Conservation (phyloP, 1,284 basidiomycete genomes). For the Paramarasmius palmivorus region DNA sequence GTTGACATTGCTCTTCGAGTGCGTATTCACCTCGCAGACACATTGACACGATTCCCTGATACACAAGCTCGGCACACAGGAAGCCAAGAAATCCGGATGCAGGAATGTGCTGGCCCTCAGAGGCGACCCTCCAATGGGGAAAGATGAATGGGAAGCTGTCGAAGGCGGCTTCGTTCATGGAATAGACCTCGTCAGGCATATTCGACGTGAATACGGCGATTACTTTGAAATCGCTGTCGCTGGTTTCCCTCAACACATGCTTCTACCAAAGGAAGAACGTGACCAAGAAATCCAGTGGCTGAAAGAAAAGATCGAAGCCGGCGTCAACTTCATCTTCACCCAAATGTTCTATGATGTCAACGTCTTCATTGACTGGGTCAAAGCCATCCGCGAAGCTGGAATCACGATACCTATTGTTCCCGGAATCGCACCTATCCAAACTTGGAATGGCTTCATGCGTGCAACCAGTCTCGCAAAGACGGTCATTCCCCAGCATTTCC, state of each 20-base stretch:
- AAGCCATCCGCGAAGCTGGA: slow-evolving; percentile 78
- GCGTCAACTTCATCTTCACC: slow-evolving; percentile 90
- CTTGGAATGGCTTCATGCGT: slow-evolving; percentile 95
- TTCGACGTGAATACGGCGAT: slow-evolving; percentile 79
- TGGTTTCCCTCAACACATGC: slow-evolving; percentile 81
- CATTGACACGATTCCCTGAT: background rate
- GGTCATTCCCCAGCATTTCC: slow-evolving; percentile 78
- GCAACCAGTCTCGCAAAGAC: slow-evolving; percentile 89
- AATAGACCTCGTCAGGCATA: slow-evolving; percentile 88
- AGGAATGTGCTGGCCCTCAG: slow-evolving; percentile 95
- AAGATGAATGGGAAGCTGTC: slow-evolving; percentile 88
- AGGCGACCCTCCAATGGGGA: slow-evolving; percentile 89
- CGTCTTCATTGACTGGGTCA: slow-evolving; percentile 85
- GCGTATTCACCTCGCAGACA: slow-evolving; percentile 29
- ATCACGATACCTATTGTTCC: slow-evolving; percentile 96
- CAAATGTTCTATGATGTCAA: slow-evolving; percentile 96
- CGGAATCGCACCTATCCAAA: slow-evolving; percentile 96
- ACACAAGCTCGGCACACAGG: slow-evolving; percentile 46
- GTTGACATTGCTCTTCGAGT: slow-evolving; percentile 88
- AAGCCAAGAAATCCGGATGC: slow-evolving; percentile 91
- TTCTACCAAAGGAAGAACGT: slow-evolving; percentile 70
- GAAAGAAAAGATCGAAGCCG: slow-evolving; percentile 86
- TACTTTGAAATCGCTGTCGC: slow-evolving; percentile 95
- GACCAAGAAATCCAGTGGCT: slow-evolving; percentile 85
- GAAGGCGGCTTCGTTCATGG: slow-evolving; percentile 90